Base-by-base conservation (phyloP, 768 basidiomycete genomes). In the Sutorius australiensis region DNA sequence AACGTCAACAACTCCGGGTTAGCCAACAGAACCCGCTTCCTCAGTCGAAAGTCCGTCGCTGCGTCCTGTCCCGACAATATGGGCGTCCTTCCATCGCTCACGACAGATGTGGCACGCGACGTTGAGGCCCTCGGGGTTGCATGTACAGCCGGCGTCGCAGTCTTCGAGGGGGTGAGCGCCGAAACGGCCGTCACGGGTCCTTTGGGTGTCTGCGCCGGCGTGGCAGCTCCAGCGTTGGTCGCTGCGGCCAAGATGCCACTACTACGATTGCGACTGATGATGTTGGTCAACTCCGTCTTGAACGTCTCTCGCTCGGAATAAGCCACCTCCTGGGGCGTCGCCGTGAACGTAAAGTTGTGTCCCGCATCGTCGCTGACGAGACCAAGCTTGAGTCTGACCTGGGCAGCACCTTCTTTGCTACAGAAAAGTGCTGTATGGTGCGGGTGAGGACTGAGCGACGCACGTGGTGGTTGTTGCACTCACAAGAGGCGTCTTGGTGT, bases 331-430 rank as follows among this genome's bases (percentile, higher is more conserved):
- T 79, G 80, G 2, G 86, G 80, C 2, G 42, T 46, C 1, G 87
- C 80, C 2, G 79, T 83, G 72, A 90, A 92, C 1, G 87, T 87
- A 68, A 94, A 95, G 62, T 84, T 89, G 73, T 90, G 87, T 8
- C 86, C 88, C 12, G 77, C 77, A 51, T 88, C 87, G 66, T 90
- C 83, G 44, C 75, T 77, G 48, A 81, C 69, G 31, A 92, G 75
- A 2, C 80, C 83, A 32, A 95, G 72, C 63, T 92, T 92, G 44
- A 93, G 75, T 44, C 83, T 78, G 61, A 90, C 87, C 66, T 92
- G 88, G 0, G 87, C 72, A 6, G 89, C 84, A 49, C 86, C 87
- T 62, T 87, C 86, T 62, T 93, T 93, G 66, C 89, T 91, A 62
- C 87, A 91, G 65, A 92, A 92, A 33, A 94, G 77, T 16, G 89